phyloP scores from a whole-genome alignment of 768 basidiomycete genomes.

The Suillus spraguei region DNA sequence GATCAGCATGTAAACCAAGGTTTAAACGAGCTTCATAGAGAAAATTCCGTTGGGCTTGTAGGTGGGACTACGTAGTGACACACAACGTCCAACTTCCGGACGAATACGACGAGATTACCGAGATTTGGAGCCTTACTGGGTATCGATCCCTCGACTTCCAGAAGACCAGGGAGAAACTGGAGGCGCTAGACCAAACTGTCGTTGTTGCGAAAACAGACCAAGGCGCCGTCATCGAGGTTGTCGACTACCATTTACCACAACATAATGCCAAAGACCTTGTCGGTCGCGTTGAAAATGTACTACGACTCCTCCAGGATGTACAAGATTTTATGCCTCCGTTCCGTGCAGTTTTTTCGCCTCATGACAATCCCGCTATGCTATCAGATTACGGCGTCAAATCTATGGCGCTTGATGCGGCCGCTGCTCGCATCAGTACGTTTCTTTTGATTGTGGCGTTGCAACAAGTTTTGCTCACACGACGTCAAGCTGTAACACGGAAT shows the following conservation, averaged over 20 bases:
- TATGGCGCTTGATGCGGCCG: constrained; percentile 29
- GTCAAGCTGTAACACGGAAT: constrained; percentile 28
- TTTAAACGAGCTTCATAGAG: background rate
- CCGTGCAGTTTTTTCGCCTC: constrained; percentile 31
- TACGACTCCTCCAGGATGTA: constrained; percentile 30
- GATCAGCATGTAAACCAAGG: background rate
- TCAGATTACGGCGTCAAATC: constrained; percentile 26
- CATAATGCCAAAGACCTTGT: constrained; percentile 8
- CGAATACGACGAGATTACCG: constrained; percentile 49
- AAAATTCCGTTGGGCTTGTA: constrained; percentile 5
- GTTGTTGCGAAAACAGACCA: constrained; percentile 28
- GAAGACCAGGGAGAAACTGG: constrained; percentile 21
- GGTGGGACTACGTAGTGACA: constrained; percentile 46
- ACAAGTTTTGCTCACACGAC: background rate
- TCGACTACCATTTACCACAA: constrained; percentile 17
- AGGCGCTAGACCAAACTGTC: constrained; percentile 15
- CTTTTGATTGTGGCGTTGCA: background rate
- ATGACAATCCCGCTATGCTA: constrained; percentile 33
- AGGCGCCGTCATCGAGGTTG: constrained; percentile 15
- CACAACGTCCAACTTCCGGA: constrained; percentile 44
- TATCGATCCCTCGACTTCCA: constrained; percentile 34
- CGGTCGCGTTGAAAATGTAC: constrained; percentile 12
- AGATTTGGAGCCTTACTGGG: constrained; percentile 41
- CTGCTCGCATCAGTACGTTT: constrained; percentile 29
- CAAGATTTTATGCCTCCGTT: constrained; percentile 34